Conservation (phyloP, 345 rosid species). For the Ceriops tagal region DNA sequence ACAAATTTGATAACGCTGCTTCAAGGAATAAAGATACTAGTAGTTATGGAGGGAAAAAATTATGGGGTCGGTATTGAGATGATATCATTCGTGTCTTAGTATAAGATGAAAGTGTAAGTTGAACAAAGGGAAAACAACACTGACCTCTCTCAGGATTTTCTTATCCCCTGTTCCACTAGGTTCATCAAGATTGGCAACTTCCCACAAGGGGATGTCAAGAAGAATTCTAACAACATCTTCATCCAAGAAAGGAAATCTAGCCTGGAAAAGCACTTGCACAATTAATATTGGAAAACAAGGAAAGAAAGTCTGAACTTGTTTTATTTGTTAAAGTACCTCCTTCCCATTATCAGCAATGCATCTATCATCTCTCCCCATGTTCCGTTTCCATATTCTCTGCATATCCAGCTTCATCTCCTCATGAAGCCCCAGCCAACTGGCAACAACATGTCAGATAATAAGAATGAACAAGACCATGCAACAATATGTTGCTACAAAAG, state of each 20-base stretch:
- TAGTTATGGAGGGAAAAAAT: too few species aligned
- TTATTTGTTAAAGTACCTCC: slow-evolving; percentile 51
- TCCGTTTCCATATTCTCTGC: slow-evolving; percentile 98
- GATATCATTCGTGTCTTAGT: background rate
- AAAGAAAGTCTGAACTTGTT: background rate
- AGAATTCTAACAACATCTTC: slow-evolving; percentile 83
- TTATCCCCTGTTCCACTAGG: slow-evolving; percentile 97
- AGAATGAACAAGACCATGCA: background rate
- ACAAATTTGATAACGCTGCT: background rate
- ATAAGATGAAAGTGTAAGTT: background rate
- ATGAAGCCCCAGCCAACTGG: slow-evolving; percentile 73
- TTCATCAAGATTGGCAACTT: slow-evolving; percentile 72
- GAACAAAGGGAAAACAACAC: slow-evolving; percentile 5
- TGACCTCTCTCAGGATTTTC: slow-evolving; percentile 86
- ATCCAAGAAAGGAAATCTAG: slow-evolving; percentile 91
- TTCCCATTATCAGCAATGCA: slow-evolving; percentile 82
- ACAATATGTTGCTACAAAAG: background rate
- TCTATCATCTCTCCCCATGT: slow-evolving; percentile 95
- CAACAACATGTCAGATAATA: slow-evolving; percentile 10
- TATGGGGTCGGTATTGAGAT: background rate
- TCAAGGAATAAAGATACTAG: too few species aligned
- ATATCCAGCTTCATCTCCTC: slow-evolving; percentile 97
- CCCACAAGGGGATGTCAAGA: slow-evolving; percentile 83
- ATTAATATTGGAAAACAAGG: background rate
- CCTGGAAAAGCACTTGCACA: slow-evolving; percentile 38